A percentile compares a stretch with the other conserved stretches of the same genome.
Evolutionary conservation across 164 flowering plant species (phyloP).

Genomic region (Chimonanthus salicifolius): DNA sequence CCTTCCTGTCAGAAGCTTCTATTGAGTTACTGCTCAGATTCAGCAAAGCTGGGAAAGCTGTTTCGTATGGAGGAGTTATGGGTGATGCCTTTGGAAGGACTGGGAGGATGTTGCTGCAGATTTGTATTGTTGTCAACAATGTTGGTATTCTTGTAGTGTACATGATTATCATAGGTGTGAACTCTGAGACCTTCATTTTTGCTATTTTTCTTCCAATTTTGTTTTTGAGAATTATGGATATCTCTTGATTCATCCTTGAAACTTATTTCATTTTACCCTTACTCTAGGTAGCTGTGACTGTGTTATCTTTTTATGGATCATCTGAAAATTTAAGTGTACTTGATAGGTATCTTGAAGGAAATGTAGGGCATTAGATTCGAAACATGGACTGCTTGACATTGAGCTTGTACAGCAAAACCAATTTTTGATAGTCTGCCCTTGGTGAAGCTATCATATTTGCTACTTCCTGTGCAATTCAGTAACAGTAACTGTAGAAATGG

Average conservation of each 20-base stretch:
- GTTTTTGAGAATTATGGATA: too few species aligned
- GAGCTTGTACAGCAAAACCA: too few species aligned
- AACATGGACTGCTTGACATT: too few species aligned
- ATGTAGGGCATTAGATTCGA: too few species aligned
- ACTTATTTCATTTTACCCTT: not conserved
- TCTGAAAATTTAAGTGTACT: too few species aligned
- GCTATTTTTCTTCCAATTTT: not conserved
- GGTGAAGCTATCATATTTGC: too few species aligned
- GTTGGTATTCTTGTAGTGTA: slow-evolving; percentile 80
- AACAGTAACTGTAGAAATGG: too few species aligned
- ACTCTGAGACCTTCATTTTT: not conserved
- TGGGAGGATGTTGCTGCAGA: slow-evolving; percentile 70
- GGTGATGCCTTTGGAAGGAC: slow-evolving; percentile 77
- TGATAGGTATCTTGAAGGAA: too few species aligned
- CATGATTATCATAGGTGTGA: slow-evolving; percentile 86
- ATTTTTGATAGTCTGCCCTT: too few species aligned
- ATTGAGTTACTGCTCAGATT: slow-evolving; percentile 64
- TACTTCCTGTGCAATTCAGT: too few species aligned
- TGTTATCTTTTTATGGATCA: too few species aligned
- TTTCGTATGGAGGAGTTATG: slow-evolving; percentile 86
- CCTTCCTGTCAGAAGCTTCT: slow-evolving; percentile 62
- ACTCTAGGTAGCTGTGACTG: not conserved
- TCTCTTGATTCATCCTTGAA: not conserved
- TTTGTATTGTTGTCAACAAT: slow-evolving; percentile 70
- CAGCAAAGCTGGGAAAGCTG: slow-evolving; percentile 61